A percentile compares a stretch with the other conserved stretches of the same genome.
Evolutionary conservation across 2,329 filamentous ascomycete species (phyloP).

Genomic region (Chaetomium olivaceum): DNA sequence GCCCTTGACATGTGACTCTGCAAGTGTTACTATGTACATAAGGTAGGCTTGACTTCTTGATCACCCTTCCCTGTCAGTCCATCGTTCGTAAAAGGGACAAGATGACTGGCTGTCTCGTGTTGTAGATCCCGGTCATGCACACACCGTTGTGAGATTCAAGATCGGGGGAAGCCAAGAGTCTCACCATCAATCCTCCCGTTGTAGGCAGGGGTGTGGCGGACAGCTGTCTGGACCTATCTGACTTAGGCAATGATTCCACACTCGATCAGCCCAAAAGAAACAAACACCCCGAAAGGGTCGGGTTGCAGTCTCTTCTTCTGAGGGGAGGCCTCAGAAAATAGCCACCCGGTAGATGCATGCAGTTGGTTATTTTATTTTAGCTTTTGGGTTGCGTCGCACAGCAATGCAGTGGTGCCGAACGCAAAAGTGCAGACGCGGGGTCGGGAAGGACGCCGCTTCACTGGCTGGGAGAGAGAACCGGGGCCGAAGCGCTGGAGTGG

Average conservation of each 20-base stretch:
- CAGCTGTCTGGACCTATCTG: background rate
- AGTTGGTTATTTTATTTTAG: background rate
- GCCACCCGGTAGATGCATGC: background rate
- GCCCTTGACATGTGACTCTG: no score
- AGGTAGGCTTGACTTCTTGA: background rate
- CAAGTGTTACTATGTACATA: no score
- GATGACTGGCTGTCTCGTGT: background rate
- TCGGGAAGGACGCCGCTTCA: slow-evolving; percentile 8
- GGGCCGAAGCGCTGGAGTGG: slow-evolving; percentile 10
- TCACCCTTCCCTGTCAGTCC: no score
- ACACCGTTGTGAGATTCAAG: slow-evolving; percentile 9
- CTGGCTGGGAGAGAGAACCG: background rate
- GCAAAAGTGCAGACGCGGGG: background rate
- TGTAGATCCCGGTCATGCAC: slow-evolving; percentile 12
- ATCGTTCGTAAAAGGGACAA: background rate
- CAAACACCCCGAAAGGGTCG: background rate
- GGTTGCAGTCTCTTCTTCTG: background rate
- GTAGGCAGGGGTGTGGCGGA: slow-evolving; percentile 14
- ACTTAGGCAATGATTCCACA: background rate
- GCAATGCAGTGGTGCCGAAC: background rate
- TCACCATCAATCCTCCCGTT: slow-evolving; percentile 6
- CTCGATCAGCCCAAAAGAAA: background rate
- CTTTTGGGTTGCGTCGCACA: background rate
- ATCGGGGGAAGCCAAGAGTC: slow-evolving; percentile 7
- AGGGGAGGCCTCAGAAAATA: background rate